These are phyloP conservation scores for Xylaria flabelliformis DNA, from an alignment of 495 filamentous ascomycete species.

Conservation along the genomic window DNA sequence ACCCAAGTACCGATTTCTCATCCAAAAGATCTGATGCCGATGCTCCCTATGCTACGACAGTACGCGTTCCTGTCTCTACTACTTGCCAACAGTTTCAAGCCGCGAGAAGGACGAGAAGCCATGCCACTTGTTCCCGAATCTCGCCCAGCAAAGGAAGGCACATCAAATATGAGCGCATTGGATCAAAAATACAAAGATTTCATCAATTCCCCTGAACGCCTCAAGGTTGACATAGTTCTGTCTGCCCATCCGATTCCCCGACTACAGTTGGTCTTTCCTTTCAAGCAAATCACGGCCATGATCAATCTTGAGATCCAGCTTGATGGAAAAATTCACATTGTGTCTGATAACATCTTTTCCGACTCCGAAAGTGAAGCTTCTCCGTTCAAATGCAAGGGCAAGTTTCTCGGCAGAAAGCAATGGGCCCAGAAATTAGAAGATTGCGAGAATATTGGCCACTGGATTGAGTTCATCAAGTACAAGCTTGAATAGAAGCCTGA, in stretches of 20 bases:
- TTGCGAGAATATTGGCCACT: slow-evolving; percentile 36
- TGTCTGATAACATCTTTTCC: slow-evolving; percentile 49
- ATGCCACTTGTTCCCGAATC: slow-evolving; percentile 23
- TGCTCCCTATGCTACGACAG: slow-evolving; percentile 78
- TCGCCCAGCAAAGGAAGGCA: slow-evolving; percentile 7
- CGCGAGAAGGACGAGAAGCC: slow-evolving; percentile 28
- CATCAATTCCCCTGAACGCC: slow-evolving; percentile 31
- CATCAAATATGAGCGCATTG: slow-evolving; percentile 31
- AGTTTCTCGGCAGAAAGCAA: slow-evolving; percentile 11
- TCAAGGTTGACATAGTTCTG: slow-evolving; percentile 57
- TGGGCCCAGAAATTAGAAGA: slow-evolving; percentile 37
- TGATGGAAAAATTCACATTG: slow-evolving; percentile 63
- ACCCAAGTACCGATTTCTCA: slow-evolving; percentile 82
- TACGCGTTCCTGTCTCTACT: slow-evolving; percentile 72
- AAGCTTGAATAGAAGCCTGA: slow-evolving; percentile 26
- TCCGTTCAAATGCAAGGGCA: slow-evolving; percentile 23
- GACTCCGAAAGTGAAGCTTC: slow-evolving; percentile 24
- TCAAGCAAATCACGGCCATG: slow-evolving; percentile 47
- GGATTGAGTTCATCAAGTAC: slow-evolving; percentile 38
- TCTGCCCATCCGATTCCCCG: slow-evolving; percentile 53
- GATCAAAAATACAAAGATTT: slow-evolving; percentile 45
- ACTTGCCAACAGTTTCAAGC: slow-evolving; percentile 65
- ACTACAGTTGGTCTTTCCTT: slow-evolving; percentile 59
- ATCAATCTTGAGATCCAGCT: slow-evolving; percentile 65
- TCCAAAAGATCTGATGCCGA: slow-evolving; percentile 78